Conservation (phyloP, 1,284 basidiomycete species). For the Sporisorium scitamineum region DNA sequence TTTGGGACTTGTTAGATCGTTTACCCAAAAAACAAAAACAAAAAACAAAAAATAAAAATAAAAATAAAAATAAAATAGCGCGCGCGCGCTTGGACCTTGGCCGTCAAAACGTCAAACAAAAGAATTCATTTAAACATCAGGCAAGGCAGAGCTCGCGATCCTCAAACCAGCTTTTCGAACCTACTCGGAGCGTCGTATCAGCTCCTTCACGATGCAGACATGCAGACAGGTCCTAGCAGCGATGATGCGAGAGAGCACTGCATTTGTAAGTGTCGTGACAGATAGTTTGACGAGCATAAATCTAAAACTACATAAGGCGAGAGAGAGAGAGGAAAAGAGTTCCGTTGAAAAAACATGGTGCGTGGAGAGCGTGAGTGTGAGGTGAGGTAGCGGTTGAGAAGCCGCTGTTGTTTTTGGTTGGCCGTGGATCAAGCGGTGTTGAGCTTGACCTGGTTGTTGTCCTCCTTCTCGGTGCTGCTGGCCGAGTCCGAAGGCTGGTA, state of each 20-base stretch:
- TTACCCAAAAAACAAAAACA: too few relatives aligned
- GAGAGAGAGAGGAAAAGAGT: not conserved
- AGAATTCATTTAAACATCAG: too few relatives aligned
- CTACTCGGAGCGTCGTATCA: too few relatives aligned
- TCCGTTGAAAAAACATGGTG: not conserved
- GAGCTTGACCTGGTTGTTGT: slow-evolving; percentile 33
- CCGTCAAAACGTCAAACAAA: too few relatives aligned
- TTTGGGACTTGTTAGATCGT: not conserved
- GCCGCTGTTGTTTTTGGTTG: not conserved
- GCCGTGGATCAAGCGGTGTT: slow-evolving; percentile 16
- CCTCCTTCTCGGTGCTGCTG: slow-evolving; percentile 20
- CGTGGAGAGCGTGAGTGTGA: not conserved
- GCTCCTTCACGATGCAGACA: not conserved
- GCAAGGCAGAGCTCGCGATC: too few relatives aligned
- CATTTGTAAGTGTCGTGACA: not conserved
- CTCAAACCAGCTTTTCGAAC: too few relatives aligned
- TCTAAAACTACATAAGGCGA: slow-evolving; percentile 13
- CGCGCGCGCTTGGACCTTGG: too few relatives aligned
- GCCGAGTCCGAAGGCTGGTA: slow-evolving; percentile 7
- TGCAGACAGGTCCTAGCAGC: not conserved
- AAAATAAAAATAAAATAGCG: too few relatives aligned
- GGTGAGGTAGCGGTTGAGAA: not conserved
- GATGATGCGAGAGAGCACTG: too few relatives aligned
- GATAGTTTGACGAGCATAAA: not conserved
- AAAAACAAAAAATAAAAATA: too few relatives aligned